These are phyloP conservation scores for Penicillium steckii DNA, from an alignment of 495 filamentous ascomycete species.

Conservation along the genomic window DNA sequence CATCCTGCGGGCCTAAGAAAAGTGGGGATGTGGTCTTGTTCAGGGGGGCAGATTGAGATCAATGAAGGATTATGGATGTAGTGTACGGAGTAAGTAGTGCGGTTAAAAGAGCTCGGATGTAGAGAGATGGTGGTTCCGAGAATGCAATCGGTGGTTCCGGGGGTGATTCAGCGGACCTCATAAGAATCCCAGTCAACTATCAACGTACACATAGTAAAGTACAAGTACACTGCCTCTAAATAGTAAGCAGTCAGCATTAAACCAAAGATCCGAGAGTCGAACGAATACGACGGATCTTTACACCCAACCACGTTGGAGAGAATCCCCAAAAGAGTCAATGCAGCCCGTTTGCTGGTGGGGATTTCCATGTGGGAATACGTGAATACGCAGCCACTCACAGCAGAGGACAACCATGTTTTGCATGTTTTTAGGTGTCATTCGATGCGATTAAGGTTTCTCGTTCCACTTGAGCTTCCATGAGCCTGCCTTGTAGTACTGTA, in stretches of 20 bases:
- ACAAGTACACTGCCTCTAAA: no score
- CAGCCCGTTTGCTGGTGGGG: background rate
- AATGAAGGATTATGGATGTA: no score
- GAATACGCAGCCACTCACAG: background rate
- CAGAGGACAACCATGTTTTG: background rate
- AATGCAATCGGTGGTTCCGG: no score
- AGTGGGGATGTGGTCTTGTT: background rate
- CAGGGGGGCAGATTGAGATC: no score
- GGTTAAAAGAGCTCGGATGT: no score
- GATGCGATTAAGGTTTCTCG: background rate
- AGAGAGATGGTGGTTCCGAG: no score
- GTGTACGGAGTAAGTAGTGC: no score
- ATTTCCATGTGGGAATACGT: background rate
- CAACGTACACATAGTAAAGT: no score
- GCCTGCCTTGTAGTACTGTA: no score
- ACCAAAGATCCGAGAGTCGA: background rate
- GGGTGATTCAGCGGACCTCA: no score
- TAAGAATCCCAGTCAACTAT: no score
- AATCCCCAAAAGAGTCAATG: background rate
- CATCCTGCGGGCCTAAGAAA: conserved; percentile 9
- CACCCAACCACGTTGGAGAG: background rate
- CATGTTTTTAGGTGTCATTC: background rate
- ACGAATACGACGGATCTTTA: background rate
- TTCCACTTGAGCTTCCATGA: background rate
- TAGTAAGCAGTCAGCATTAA: background rate